Evolutionary conservation across 495 filamentous ascomycete genomes (phyloP), one percentile per base, ranked within the genome.

Genomic region (Physcia stellaris): DNA sequence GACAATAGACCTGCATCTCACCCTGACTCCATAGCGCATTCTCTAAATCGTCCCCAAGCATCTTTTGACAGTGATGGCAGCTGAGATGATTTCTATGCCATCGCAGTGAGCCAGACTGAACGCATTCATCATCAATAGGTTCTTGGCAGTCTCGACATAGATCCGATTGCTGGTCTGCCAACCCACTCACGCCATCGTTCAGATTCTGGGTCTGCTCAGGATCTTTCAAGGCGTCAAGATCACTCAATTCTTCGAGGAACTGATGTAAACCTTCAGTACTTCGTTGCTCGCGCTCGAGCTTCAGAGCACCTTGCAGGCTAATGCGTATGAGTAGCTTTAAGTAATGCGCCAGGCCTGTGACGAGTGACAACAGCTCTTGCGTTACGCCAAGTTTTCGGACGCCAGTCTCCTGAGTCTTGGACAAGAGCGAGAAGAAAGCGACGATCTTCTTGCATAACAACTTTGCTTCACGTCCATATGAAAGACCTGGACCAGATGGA

Each of bases 361-460:
- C 92, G 11, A 99, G 68, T 9, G 86, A 88, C 11, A 99, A 65
- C 17, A 99, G 69, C 53, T 96, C 92, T 58, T 99, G 92, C 11
- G 92, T 99, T 23, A 99, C 92, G 27, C 92, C 92, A 9, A 95
- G 72, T 53, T 94, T 70, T 30, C 83, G 67, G 24, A 84, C 76
- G 6, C 84, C 85, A 11, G 79, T 85, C 47, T 94, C 86, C 57
- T 95, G 87, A 2, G 85, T 88, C 51, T 93, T 93, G 2, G 88
- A 86, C 4, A 99, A 66, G 22, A 99, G 62, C 9, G 82, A 80
- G 57, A 99, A 99, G 65, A 99, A 99, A 13, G 90, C 83, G 19
- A 99, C 90, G 37, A 99, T 93, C 60, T 99, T 99, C 59, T 99
- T 99, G 67, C 92, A 99, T 10, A 99, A 76, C 22, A 99, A 68